Evolutionary conservation across 2,329 filamentous ascomycete genomes (phyloP).

Genomic region (Colletotrichum magnum): DNA sequence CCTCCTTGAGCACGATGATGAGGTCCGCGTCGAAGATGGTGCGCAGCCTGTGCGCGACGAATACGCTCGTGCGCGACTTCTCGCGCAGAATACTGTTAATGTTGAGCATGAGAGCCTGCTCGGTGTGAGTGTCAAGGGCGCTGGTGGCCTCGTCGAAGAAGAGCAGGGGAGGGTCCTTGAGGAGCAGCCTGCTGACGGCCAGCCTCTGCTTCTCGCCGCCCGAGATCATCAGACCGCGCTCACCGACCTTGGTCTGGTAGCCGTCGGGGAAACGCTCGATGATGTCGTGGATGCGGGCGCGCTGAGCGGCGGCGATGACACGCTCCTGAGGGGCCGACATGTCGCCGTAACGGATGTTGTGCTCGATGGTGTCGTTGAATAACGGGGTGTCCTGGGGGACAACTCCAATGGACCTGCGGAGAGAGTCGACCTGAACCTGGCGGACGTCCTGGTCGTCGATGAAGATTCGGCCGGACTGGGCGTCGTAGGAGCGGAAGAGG

Average conservation of each 20-base stretch:
- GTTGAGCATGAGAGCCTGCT: conserved; percentile 89
- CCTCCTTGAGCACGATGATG: conserved; percentile 91
- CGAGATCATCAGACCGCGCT: conserved; percentile 96
- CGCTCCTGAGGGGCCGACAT: conserved; percentile 81
- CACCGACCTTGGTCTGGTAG: conserved; percentile 91
- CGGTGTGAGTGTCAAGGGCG: conserved; percentile 92
- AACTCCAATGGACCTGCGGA: conserved; percentile 90
- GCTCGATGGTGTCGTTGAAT: conserved; percentile 96
- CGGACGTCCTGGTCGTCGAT: conserved; percentile 96
- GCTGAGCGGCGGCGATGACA: conserved; percentile 82
- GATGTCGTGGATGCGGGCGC: conserved; percentile 88
- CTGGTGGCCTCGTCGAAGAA: conserved; percentile 98
- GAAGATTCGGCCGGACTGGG: conserved; percentile 85
- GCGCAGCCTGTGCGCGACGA: conserved; percentile 91
- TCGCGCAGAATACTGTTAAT: conserved; percentile 94
- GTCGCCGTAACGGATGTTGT: conserved; percentile 95
- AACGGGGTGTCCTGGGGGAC: conserved; percentile 97
- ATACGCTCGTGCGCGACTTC: conserved; percentile 91
- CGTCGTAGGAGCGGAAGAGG: conserved; percentile 95
- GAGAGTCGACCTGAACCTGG: conserved; percentile 83
- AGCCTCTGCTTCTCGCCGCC: conserved; percentile 94
- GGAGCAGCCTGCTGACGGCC: conserved; percentile 84
- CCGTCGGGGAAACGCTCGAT: conserved; percentile 87
- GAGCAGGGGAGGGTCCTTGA: conserved; percentile 90
- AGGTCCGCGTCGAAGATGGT: conserved; percentile 95